Conservation (phyloP, 192 early-diverging fungal species). For the Gryganskiella cystojenkinii region DNA sequence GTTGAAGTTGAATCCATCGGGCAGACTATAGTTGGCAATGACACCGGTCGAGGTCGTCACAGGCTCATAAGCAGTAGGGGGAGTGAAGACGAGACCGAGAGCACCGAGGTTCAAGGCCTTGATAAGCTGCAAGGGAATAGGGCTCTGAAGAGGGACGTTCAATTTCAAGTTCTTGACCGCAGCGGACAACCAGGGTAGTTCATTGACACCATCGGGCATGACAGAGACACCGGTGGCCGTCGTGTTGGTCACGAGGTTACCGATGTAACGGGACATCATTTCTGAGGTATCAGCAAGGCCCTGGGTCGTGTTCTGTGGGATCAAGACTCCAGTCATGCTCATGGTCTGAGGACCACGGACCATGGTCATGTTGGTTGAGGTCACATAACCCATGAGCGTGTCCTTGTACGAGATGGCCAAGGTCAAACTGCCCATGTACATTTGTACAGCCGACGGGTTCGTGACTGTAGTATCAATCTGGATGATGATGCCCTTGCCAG, state of each 20-base stretch:
- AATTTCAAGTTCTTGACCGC: slow-evolving; percentile 32
- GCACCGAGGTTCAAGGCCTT: slow-evolving; percentile 55
- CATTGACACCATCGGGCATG: slow-evolving; percentile 45
- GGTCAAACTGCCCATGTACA: slow-evolving; percentile 56
- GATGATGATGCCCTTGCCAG: slow-evolving; percentile 59
- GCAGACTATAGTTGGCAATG: slow-evolving; percentile 50
- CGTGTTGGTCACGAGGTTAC: slow-evolving; percentile 34
- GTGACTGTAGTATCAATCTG: slow-evolving; percentile 52
- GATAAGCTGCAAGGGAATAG: slow-evolving; percentile 46
- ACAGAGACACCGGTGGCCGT: slow-evolving; percentile 48
- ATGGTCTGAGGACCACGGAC: slow-evolving; percentile 50
- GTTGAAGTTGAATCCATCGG: slow-evolving; percentile 58
- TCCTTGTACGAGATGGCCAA: too few relatives aligned
- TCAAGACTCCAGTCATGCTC: slow-evolving; percentile 52
- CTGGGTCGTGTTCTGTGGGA: slow-evolving; percentile 50
- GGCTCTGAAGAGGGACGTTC: slow-evolving; percentile 40
- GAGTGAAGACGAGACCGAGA: slow-evolving; percentile 48
- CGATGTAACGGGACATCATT: slow-evolving; percentile 56
- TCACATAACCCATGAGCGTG: too few relatives aligned
- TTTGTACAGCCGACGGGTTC: slow-evolving; percentile 58
- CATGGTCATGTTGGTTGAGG: slow-evolving; percentile 43
- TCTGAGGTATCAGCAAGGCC: slow-evolving; percentile 45
- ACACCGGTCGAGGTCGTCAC: slow-evolving; percentile 33
- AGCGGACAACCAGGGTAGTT: slow-evolving; percentile 36
- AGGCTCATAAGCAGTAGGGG: slow-evolving; percentile 48